Conservation (phyloP, 140 eudicot genomes). For the Anethum foeniculum region DNA sequence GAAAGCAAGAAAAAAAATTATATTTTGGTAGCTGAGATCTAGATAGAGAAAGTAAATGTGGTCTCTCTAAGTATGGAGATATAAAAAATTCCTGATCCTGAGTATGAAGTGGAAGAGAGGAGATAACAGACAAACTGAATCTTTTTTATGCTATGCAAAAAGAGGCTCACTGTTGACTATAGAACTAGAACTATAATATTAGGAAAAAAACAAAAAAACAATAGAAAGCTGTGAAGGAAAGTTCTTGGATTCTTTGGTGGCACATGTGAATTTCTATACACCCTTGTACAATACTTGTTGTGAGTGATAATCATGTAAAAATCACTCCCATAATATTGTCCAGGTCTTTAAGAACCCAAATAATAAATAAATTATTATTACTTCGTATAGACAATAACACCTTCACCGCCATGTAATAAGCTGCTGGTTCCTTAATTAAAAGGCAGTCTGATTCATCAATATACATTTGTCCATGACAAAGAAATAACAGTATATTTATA, state of each 20-base stretch:
- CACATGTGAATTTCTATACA: background rate
- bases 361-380: too few relatives aligned
- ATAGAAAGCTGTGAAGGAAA: background rate
- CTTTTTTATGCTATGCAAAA: background rate
- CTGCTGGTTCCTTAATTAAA: background rate
- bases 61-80: background rate
- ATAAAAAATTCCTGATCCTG: background rate
- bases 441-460: background rate
- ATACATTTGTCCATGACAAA: background rate
- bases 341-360: background rate
- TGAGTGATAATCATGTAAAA: background rate
- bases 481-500: background rate
- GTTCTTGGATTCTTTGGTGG: background rate
- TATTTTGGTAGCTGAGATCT: background rate
- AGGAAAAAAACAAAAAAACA: background rate
- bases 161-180: background rate
- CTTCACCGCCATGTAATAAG: background rate
- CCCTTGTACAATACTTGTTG: background rate
- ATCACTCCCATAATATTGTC: background rate
- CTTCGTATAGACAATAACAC: background rate
- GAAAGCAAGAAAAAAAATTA: background rate
- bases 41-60: background rate
- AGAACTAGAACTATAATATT: background rate
- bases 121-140: constrained; percentile 3
- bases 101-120: background rate